Percentiles rank a stretch among this genome's conserved stretches.
Conservation (phyloP, 306 rosid species). For the Lotus japonicus region DNA sequence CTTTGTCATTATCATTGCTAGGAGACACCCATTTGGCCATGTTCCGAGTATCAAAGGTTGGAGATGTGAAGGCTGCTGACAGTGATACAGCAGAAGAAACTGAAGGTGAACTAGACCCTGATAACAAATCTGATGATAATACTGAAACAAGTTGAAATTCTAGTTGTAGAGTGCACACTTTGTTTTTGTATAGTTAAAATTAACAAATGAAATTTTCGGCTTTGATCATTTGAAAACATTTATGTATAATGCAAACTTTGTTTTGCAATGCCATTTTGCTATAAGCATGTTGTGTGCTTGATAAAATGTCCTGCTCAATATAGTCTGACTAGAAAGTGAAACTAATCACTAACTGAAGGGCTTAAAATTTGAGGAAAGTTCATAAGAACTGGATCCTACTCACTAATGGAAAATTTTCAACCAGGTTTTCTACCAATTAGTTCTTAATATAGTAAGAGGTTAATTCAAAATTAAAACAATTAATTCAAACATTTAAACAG, state of each 20-base stretch:
- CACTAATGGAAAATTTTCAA: too few relatives aligned
- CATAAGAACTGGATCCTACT: not conserved
- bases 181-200: conserved; percentile 15
- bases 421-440: too few relatives aligned
- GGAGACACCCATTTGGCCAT: conserved; percentile 86
- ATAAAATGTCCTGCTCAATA: too few relatives aligned
- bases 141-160: conserved; percentile 29
- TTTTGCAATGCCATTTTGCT: not conserved
- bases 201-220: not conserved
- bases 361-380: too few relatives aligned
- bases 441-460: too few relatives aligned
- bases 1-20: conserved; percentile 21
- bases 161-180: not conserved
- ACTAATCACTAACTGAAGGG: too few relatives aligned
- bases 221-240: not conserved
- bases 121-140: conserved; percentile 21
- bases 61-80: conserved; percentile 33
- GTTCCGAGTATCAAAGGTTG: conserved; percentile 65
- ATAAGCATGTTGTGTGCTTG: not conserved
- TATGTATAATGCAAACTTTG: not conserved
- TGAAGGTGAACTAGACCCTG: conserved; percentile 27
- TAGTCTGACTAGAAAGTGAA: too few relatives aligned
- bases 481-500: too few relatives aligned
- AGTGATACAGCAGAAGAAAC: conserved; percentile 25
- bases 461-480: too few relatives aligned